Conservation (phyloP, 2,329 filamentous ascomycete species). For the Colletotrichum simmondsii region DNA sequence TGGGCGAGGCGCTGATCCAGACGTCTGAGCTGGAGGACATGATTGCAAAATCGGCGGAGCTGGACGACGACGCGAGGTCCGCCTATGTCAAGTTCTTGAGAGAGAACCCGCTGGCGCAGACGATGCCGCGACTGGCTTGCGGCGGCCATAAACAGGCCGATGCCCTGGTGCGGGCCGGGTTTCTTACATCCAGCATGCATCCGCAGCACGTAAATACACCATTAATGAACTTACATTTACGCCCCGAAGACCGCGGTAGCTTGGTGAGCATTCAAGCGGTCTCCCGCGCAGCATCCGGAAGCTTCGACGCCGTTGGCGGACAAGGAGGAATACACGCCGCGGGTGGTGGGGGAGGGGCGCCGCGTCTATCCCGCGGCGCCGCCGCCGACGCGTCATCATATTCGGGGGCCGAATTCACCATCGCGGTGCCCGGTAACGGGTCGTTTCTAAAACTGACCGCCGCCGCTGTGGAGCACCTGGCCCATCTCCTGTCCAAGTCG, state of each 20-base stretch:
- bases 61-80: conserved; percentile 53
- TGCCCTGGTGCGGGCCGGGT: conserved; percentile 72
- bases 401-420: conserved; percentile 54
- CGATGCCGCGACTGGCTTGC: conserved; percentile 35
- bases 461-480: conserved; percentile 70
- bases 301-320: conserved; percentile 76
- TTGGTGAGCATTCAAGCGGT: conserved; percentile 71
- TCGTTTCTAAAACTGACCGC: conserved; percentile 74
- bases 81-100: conserved; percentile 64
- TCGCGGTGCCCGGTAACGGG: conserved; percentile 76
- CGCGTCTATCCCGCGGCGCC: conserved; percentile 39
- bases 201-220: conserved; percentile 35
- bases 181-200: conserved; percentile 64
- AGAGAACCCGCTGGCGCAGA: conserved; percentile 57
- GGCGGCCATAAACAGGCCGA: conserved; percentile 55
- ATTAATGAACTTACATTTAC: conserved; percentile 53
- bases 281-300: conserved; percentile 74
- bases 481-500: conserved; percentile 67
- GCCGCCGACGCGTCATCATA: conserved; percentile 32
- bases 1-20: conserved; percentile 74
- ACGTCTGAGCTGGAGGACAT: conserved; percentile 60
- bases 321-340: conserved; percentile 71
- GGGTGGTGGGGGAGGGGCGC: conserved; percentile 64
- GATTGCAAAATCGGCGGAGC: not conserved
- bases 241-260: conserved; percentile 65